Conservation (phyloP, 805 yeast genomes). For the Suhomyces sp. region DNA sequence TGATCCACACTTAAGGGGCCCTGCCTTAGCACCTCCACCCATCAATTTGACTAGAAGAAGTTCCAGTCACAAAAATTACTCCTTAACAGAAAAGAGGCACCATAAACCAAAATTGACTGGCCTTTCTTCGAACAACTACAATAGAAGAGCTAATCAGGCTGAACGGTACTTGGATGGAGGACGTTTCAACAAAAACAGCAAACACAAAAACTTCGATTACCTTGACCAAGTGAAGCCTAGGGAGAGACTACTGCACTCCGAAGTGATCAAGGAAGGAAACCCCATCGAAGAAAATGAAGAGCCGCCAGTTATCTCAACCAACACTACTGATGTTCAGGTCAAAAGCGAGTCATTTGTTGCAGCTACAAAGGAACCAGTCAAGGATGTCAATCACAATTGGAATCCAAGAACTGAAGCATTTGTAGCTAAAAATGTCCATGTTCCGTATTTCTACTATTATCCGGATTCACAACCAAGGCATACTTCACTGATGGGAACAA, state of each 20-base stretch:
- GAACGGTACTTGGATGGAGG: background rate
- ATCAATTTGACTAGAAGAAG: slow-evolving; percentile 46
- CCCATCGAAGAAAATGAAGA: too few species aligned
- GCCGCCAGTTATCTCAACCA: too few species aligned
- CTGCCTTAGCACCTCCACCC: slow-evolving; percentile 79
- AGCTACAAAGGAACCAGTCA: background rate
- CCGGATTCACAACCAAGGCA: slow-evolving; percentile 19
- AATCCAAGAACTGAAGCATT: background rate
- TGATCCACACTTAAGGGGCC: slow-evolving; percentile 23
- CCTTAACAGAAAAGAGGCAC: background rate
- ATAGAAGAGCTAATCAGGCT: slow-evolving; percentile 1
- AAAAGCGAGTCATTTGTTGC: too few species aligned
- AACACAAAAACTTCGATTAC: background rate
- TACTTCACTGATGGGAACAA: slow-evolving; percentile 10
- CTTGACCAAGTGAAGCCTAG: background rate
- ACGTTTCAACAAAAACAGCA: background rate
- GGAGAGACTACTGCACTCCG: too few species aligned
- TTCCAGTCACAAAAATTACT: background rate
- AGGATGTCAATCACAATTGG: background rate
- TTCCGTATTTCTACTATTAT: slow-evolving; percentile 19
- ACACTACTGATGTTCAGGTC: background rate
- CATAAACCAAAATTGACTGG: slow-evolving; percentile 13
- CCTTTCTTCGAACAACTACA: slow-evolving; percentile 5
- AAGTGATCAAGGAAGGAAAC: background rate
- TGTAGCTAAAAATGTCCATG: slow-evolving; percentile 3